These are phyloP conservation scores for Chlorencoelia australis DNA, from an alignment of 2,329 filamentous ascomycete species.

Conservation along the genomic window DNA sequence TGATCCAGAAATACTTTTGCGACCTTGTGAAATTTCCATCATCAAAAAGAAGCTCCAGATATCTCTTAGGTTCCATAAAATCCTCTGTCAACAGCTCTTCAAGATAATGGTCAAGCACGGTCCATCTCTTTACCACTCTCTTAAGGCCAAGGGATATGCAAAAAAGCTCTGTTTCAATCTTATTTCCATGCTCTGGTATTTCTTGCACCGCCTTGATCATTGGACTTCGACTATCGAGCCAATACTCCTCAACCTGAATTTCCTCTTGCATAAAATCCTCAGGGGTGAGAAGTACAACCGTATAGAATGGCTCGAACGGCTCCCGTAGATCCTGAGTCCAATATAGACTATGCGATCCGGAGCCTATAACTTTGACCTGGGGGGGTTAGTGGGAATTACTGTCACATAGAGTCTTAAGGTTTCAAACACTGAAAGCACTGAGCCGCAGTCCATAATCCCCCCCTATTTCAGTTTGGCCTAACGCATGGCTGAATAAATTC, in stretches of 20 bases:
- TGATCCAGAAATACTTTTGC: conserved; percentile 1
- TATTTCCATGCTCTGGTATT: background rate
- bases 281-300: background rate
- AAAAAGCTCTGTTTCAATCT: background rate
- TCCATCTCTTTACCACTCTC: background rate
- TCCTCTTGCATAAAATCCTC: background rate
- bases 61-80: background rate
- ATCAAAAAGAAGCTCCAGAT: conserved; percentile 1
- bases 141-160: background rate
- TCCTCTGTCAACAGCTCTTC: background rate
- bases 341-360: background rate
- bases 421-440: background rate
- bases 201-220: no score
- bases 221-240: no score
- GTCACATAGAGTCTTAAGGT: background rate
- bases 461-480: no score
- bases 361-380: background rate
- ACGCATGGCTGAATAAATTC: background rate
- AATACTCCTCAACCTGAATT: no score
- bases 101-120: background rate
- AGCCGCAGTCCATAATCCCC: background rate
- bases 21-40: conserved; percentile 3
- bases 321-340: background rate
- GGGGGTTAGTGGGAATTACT: background rate
- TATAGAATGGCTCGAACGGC: background rate